Evolutionary conservation across 164 flowering plant genomes (phyloP).

Genomic region (Magnolia changhungtana): DNA sequence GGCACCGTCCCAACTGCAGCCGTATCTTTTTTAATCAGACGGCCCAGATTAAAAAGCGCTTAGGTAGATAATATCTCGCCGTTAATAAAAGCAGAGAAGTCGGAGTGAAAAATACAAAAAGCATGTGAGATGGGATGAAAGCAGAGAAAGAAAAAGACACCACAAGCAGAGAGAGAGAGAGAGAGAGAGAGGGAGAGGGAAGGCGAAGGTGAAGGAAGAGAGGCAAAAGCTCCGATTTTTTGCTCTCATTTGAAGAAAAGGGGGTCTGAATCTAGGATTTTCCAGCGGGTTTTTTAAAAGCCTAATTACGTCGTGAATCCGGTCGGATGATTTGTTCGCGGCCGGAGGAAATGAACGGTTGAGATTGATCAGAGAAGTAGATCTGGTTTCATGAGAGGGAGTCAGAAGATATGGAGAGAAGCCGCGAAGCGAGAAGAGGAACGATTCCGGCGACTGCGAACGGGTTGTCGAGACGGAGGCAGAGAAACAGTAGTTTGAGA

Average conservation of each 20-base stretch:
- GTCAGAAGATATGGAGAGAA: constrained; percentile 60
- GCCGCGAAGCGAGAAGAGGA: constrained; percentile 68
- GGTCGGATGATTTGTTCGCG: constrained; percentile 2
- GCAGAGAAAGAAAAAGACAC: not conserved
- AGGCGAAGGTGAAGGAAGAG: constrained; percentile 7
- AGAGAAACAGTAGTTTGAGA: constrained; percentile 59
- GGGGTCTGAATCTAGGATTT: constrained; percentile 9
- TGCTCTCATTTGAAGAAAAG: not conserved
- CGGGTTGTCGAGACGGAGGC: constrained; percentile 72
- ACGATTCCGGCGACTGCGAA: constrained; percentile 48
- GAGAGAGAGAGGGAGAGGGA: constrained; percentile 23
- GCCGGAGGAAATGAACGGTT: not conserved
- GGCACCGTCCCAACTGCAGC: constrained; percentile 18
- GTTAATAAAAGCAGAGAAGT: constrained; percentile 34
- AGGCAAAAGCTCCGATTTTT: constrained; percentile 3
- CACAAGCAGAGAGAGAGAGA: not conserved
- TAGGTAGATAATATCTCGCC: constrained; percentile 29
- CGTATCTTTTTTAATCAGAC: constrained; percentile 17
- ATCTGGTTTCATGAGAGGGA: constrained; percentile 17
- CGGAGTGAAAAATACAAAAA: constrained; percentile 38
- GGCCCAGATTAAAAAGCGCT: constrained; percentile 21
- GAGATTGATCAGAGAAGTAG: not conserved
- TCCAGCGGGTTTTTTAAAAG: not conserved
- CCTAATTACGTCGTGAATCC: constrained; percentile 14
- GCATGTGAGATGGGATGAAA: constrained; percentile 33